Evolutionary conservation across 1,284 basidiomycete genomes (phyloP), one percentile per base, ranked within the genome.

Genomic region (Puccinia hordei): DNA sequence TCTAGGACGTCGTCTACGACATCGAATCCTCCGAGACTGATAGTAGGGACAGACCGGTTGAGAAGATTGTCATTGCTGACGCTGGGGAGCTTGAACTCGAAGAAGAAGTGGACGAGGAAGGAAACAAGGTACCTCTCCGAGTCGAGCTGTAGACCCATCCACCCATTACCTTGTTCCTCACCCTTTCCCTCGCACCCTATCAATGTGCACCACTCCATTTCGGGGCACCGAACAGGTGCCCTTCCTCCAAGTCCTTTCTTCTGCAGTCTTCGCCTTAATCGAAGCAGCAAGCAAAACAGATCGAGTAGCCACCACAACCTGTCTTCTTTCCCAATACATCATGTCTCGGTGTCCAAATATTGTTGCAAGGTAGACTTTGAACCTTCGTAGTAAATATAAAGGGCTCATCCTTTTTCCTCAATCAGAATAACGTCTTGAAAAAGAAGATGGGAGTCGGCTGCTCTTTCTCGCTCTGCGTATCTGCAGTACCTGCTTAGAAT

Each of bases 111-210:
- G 77, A 79, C 61, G 57, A 57, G 17, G 77, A 72, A 69, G 77
- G 77, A 46, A 79, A 79, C 41, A 55, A 79, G 77, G 77, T 79
- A 65, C 77, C 77, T 79, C 77, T 59, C 44, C 66, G 77, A 53
- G 77, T 72, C 19, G 77, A 79, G 71, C 55, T 79, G 44, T 79
- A 61, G 65, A 69, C n/a, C 61, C 27, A 22, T 66, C 38, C 9
- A n/a, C 55, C 55, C 33, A 51, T 53, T 27, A n/a, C 53, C 12
- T 74, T 41, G 33, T 59, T 74, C 72, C 30, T 13, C 38, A 6
- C 12, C 12, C 38, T 41, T 12, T 41, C 12, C 12, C 12, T 17
- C 24, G 51, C 44, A 46, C 10, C 68, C 27, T 44, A 57, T 57
- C 38, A 13, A 41, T 68, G 2, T n/a, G 4, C 38, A 17, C 24